phyloP scores from a whole-genome alignment of 1,139 yeast genomes.

The Zhuliangozyma parablackwelliae region DNA sequence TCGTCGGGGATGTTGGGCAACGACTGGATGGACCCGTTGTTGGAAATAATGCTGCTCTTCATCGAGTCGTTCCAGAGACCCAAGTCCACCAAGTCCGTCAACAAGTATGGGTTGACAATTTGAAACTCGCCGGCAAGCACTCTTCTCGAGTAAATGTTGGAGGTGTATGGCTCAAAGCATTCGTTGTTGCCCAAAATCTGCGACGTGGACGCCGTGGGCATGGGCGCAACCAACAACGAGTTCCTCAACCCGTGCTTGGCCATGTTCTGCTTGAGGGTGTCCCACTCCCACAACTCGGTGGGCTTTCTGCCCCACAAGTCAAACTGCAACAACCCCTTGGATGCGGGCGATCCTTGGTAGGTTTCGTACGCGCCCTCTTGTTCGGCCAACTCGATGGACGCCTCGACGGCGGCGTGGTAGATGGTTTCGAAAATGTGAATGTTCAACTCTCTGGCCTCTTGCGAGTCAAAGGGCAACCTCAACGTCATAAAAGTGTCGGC shows the following conservation, averaged over 20 bases:
- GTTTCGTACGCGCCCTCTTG: constrained; percentile 46
- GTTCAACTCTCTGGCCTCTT: constrained; percentile 52
- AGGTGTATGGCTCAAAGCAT: constrained; percentile 61
- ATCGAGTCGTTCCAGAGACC: constrained; percentile 53
- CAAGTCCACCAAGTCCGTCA: constrained; percentile 50
- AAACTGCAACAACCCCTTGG: constrained; percentile 52
- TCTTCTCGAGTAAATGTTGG: constrained; percentile 56
- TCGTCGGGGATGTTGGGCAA: constrained; percentile 49
- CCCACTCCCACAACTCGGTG: constrained; percentile 58
- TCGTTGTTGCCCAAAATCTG: constrained; percentile 59
- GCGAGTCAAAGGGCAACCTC: constrained; percentile 55
- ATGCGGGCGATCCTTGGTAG: constrained; percentile 56
- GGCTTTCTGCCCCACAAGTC: constrained; percentile 59
- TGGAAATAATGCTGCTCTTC: constrained; percentile 49
- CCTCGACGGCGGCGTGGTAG: constrained; percentile 56
- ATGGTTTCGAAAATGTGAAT: constrained; percentile 59
- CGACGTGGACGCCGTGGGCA: constrained; percentile 65
- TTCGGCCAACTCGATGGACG: constrained; percentile 50
- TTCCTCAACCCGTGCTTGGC: constrained; percentile 49
- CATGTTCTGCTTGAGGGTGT: constrained; percentile 40
- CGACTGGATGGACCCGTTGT: constrained; percentile 54
- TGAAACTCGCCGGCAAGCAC: constrained; percentile 61
- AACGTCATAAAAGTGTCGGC: constrained; percentile 57
- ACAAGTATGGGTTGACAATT: constrained; percentile 53
- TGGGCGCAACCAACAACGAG: constrained; percentile 59